A percentile compares a stretch with the other conserved stretches of the same genome.
phyloP scores from a whole-genome alignment of 2,329 filamentous ascomycete species.

The Phyllosticta citrichinensis region DNA sequence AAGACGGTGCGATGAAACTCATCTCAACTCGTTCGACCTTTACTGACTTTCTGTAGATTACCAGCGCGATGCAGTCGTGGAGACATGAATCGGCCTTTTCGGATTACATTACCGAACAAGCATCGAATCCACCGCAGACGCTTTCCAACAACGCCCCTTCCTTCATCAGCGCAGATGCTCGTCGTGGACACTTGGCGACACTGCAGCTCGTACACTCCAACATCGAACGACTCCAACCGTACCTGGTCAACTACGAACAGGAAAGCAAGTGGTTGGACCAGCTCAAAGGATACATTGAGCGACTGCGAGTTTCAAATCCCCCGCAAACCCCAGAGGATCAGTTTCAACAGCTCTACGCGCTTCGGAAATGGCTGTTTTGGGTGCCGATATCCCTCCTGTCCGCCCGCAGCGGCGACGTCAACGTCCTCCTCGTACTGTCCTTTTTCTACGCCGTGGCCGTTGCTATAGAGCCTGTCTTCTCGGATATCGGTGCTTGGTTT shows the following conservation, averaged over 20 bases:
- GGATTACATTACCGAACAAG: slow-evolving; percentile 72
- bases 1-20: slow-evolving; percentile 50
- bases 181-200: slow-evolving; percentile 45
- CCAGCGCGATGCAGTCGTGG: slow-evolving; percentile 86
- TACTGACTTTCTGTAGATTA: slow-evolving; percentile 47
- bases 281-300: slow-evolving; percentile 37
- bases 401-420: slow-evolving; percentile 63
- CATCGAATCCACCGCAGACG: slow-evolving; percentile 23
- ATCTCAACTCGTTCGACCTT: not conserved
- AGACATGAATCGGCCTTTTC: slow-evolving; percentile 80
- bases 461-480: slow-evolving; percentile 81
- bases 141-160: slow-evolving; percentile 56
- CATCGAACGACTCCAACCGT: slow-evolving; percentile 34
- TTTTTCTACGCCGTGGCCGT: slow-evolving; percentile 87
- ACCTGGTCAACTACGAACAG: slow-evolving; percentile 34
- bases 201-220: slow-evolving; percentile 33
- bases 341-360: slow-evolving; percentile 78
- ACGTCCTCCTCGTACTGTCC: slow-evolving; percentile 71
- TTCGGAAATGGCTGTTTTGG: slow-evolving; percentile 94
- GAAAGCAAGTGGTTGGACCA: slow-evolving; percentile 41
- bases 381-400: slow-evolving; percentile 77
- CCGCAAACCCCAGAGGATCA: slow-evolving; percentile 59
- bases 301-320: slow-evolving; percentile 30
- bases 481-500: slow-evolving; percentile 82
- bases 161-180: slow-evolving; percentile 45